A percentile compares a stretch with the other conserved stretches of the same genome.
Evolutionary conservation across 257 asterid species (phyloP).

Genomic region (Solanum sejunctum): DNA sequence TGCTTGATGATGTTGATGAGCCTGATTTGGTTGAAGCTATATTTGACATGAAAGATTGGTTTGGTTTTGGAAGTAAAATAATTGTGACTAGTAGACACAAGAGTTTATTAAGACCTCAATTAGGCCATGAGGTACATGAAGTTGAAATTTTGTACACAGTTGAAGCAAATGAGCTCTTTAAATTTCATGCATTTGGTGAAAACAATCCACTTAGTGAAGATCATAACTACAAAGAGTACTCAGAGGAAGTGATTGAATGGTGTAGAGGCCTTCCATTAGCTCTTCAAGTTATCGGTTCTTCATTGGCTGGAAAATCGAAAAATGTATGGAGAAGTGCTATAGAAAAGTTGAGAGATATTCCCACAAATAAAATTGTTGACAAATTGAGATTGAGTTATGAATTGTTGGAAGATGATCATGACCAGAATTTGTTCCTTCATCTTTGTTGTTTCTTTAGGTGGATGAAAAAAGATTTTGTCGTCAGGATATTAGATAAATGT

Average conservation of each 20-base stretch:
- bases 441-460: background rate
- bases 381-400: constrained; percentile 2
- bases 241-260: background rate
- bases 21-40: constrained; percentile 5
- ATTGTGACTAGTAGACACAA: background rate
- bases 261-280: constrained; percentile 3
- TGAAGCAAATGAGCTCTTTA: background rate
- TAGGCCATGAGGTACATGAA: background rate
- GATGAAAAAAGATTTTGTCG: background rate
- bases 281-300: constrained; percentile 5
- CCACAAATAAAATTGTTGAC: background rate
- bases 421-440: background rate
- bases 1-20: constrained; percentile 16
- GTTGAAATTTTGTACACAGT: background rate
- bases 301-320: background rate
- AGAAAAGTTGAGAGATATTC: background rate
- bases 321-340: background rate
- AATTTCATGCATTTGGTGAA: constrained; percentile 2
- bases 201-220: background rate
- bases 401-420: constrained; percentile 3
- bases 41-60: constrained; percentile 5
- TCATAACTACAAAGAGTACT: background rate
- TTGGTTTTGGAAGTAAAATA: constrained; percentile 4
- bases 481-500: background rate
- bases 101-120: background rate